Base-by-base conservation (phyloP, 2,329 filamentous ascomycete genomes). In the Colletotrichum noveboracense region DNA sequence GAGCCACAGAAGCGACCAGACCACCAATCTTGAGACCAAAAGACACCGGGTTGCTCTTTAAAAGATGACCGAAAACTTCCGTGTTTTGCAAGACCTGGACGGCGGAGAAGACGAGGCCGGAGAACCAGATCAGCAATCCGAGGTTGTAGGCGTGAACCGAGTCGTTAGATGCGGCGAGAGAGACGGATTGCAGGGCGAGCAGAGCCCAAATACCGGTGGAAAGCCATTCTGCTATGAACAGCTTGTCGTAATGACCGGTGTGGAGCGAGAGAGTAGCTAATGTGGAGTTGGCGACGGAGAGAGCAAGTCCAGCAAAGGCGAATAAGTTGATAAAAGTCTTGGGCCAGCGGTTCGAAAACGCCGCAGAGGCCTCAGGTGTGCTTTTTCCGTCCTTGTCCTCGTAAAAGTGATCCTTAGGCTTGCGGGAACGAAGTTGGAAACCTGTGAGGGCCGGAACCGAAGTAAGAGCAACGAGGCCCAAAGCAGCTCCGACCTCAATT, bases 351-450 rank as follows among this genome's bases (percentile, higher is more conserved):
- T 91, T 89, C 32, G 93, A 93, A 80, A 93, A 96, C 52, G 87
- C 87, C 26, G 88, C 88, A 68, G 92, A 81, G 2, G 92, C 91
- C 80, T 93, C 91, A 55, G 90, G 88, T 0, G 92, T 93, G 36
- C 93, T 93, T 77, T 89, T 87, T 65, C 94, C 94, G 83, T 96
- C 94, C 76, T 88, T 85, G 80, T 96, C 94, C 78, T 92, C 86
- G 80, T 96, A 96, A 14, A 88, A 85, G 13, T 88, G 84, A 55
- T 89, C 85, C 73, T 74, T 77, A 10, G 84, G 82, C 6, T 80
- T 81, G 28, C 82, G 82, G 52, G 81, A 79, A 36, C 82, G 83
- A 43, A 83, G 74, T 74, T 87, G 86, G 43, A 85, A 78, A 58
- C 83, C 82, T 48, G 81, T 74, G 26, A 86, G 38, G 55, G 84